Base-by-base conservation (phyloP, 441 rosid species). In the Monsonia emarginata region DNA sequence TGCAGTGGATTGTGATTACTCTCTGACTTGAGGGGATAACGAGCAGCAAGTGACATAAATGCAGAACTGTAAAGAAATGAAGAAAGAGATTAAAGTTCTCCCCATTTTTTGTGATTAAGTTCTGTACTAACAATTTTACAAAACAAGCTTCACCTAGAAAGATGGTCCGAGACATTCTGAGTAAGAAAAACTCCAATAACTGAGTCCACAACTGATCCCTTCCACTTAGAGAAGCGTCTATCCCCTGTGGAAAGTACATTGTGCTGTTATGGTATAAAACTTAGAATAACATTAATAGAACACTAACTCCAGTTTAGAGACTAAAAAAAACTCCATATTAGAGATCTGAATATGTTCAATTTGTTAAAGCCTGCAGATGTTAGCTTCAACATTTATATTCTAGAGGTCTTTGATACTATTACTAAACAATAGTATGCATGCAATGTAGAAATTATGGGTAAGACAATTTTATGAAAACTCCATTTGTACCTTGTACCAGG, bases 171-270 rank as follows among this genome's bases (percentile, higher is more conserved):
- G 68, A 95, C 99, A 75, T 95, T 95, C 69, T 95, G 99, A 52
- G 99, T 95, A 22, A 95, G 91, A 80, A 91, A 95, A 50, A 95
- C 99, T 69, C 99, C 98, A 44, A 91, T 81, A 40, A 95, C 97
- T 0, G 99, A 95, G 78, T 95, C 99, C 65, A 95, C 97, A 69
- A 95, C 96, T 2, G 99, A 95, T 65, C 99, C 99, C 73, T 95
- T 95, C 99, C 99, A 95, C 72, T 79, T 81, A 13, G 98, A 88
- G 86, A 95, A 95, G 67, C 94, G 90, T 67, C 99, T 85, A 74
- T 95, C 98, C 68, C 99, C 99, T 95, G 90, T 72, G 72, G 78
- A 76, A 69, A 78, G 57, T 58, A 58, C 61, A 34, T 72, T 60
- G 57, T 65, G 24, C 31, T 19, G 36, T 48, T 72, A 59, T 50